These are phyloP conservation scores for Pythium diclinum DNA, from an alignment of 352 stramenopile genomes.

Conservation along the genomic window DNA sequence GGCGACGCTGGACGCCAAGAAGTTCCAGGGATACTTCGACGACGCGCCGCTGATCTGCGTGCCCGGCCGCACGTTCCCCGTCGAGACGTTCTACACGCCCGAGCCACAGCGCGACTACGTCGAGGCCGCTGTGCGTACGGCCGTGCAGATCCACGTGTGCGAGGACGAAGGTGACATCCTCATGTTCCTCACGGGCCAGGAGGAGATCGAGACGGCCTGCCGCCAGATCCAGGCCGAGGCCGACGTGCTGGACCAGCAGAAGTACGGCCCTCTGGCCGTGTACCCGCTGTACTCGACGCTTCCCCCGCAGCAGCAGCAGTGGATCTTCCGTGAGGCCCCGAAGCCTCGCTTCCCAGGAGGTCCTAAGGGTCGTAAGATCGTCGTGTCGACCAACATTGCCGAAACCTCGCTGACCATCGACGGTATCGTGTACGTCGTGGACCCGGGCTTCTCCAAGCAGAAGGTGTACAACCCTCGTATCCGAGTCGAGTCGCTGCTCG, in stretches of 20 bases:
- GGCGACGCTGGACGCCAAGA: constrained; percentile 97
- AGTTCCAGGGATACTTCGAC: constrained; percentile 96
- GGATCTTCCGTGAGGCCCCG: constrained; percentile 98
- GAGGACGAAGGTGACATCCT: constrained; percentile 97
- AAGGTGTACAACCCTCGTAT: constrained; percentile 99
- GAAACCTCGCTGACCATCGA: constrained; percentile 99
- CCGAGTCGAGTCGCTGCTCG: constrained; percentile 97
- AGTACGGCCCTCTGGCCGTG: constrained; percentile 90
- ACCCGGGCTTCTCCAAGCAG: constrained; percentile 99
- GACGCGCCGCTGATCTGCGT: constrained; percentile 92
- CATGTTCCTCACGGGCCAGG: constrained; percentile 98
- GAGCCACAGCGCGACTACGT: constrained; percentile 98
- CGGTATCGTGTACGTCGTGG: constrained; percentile 99
- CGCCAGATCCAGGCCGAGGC: constrained; percentile 86
- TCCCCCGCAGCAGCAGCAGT: constrained; percentile 97
- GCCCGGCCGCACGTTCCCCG: constrained; percentile 95
- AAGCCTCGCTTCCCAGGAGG: constrained; percentile 80
- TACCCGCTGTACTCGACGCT: constrained; percentile 98
- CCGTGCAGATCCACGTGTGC: constrained; percentile 96
- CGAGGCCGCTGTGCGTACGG: constrained; percentile 86
- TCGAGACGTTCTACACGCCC: constrained; percentile 98
- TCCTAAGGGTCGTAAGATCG: constrained; percentile 92
- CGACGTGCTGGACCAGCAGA: constrained; percentile 91
- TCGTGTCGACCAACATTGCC: constrained; percentile 99
- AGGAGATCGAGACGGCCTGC: constrained; percentile 98